A percentile compares a stretch with the other conserved stretches of the same genome.
These are phyloP conservation scores for Cyclotella baltica DNA, from an alignment of 108 stramenopile genomes.

Conservation along the genomic window DNA sequence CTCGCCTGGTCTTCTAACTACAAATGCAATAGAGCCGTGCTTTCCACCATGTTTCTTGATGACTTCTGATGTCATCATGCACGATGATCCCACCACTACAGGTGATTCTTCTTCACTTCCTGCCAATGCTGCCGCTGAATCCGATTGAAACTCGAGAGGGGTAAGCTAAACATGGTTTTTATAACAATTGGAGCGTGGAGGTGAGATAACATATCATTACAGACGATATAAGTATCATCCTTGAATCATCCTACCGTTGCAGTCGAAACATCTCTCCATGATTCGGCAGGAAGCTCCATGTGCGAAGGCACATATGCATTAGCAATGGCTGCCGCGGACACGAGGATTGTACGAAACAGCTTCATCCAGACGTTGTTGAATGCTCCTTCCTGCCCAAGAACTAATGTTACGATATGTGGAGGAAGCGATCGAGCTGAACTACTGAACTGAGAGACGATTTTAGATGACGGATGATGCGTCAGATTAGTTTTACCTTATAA, in stretches of 20 bases:
- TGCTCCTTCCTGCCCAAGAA: too few relatives aligned
- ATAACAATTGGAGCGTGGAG: not conserved
- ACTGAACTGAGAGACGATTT: too few relatives aligned
- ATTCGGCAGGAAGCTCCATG: conserved; percentile 49
- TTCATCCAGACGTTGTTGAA: conserved; percentile 30
- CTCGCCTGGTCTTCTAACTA: conserved; percentile 68
- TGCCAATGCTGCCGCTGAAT: conserved; percentile 34
- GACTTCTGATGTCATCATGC: conserved; percentile 42
- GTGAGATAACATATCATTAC: not conserved
- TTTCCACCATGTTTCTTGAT: conserved; percentile 43
- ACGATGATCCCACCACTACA: conserved; percentile 33
- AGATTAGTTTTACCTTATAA: not conserved
- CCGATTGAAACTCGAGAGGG: conserved; percentile 48
- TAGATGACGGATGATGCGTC: not conserved
- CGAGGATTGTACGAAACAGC: conserved; percentile 30
- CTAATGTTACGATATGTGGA: too few relatives aligned
- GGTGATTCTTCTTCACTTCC: conserved; percentile 17
- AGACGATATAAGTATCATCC: not conserved
- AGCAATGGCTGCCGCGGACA: conserved; percentile 21
- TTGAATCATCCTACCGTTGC: conserved; percentile 20
- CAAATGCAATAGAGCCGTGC: conserved; percentile 59
- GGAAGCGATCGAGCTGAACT: too few relatives aligned
- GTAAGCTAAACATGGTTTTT: conserved; percentile 17
- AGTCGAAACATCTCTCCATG: conserved; percentile 34
- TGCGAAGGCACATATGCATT: conserved; percentile 48